Evolutionary conservation across 129 eudicot species (phyloP).

Genomic region (Escallonia rubra): DNA sequence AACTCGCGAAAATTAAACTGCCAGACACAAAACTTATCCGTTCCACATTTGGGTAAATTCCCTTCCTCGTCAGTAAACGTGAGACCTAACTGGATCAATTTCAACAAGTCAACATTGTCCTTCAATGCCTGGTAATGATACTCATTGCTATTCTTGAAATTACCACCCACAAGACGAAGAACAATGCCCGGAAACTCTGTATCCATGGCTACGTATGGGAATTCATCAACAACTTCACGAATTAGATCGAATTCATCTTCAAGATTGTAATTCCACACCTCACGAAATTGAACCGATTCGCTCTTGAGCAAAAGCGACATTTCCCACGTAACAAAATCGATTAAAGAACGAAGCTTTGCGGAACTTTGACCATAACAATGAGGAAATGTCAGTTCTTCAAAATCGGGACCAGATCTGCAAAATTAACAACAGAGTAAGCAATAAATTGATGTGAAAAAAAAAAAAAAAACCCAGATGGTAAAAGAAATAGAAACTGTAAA

Average conservation of each 20-base stretch:
- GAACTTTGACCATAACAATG: constrained; percentile 2
- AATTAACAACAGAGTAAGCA: neutral
- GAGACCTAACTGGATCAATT: constrained; percentile 79
- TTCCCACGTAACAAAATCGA: constrained; percentile 15
- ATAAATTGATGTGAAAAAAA: too few relatives aligned
- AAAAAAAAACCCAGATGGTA: too few relatives aligned
- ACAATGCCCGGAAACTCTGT: constrained; percentile 91
- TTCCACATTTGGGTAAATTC: constrained; percentile 61
- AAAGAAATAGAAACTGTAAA: neutral
- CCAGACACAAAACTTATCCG: constrained; percentile 62
- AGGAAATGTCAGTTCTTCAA: constrained; percentile 1
- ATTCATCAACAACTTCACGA: constrained; percentile 60
- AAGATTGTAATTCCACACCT: constrained; percentile 77
- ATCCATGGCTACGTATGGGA: constrained; percentile 79
- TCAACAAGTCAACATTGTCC: constrained; percentile 79
- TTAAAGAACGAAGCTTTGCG: constrained; percentile 10
- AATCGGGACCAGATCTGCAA: constrained; percentile 32
- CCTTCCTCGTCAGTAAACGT: constrained; percentile 74
- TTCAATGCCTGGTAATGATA: constrained; percentile 74
- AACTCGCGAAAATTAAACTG: constrained; percentile 89
- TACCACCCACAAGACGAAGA: constrained; percentile 77
- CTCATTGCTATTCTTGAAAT: constrained; percentile 61
- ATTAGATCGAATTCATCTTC: constrained; percentile 75
- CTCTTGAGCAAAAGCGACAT: constrained; percentile 71
- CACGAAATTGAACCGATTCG: constrained; percentile 77